These are phyloP conservation scores for Ascomycota sp. DNA, from an alignment of 2,329 filamentous ascomycete genomes.

Conservation along the genomic window DNA sequence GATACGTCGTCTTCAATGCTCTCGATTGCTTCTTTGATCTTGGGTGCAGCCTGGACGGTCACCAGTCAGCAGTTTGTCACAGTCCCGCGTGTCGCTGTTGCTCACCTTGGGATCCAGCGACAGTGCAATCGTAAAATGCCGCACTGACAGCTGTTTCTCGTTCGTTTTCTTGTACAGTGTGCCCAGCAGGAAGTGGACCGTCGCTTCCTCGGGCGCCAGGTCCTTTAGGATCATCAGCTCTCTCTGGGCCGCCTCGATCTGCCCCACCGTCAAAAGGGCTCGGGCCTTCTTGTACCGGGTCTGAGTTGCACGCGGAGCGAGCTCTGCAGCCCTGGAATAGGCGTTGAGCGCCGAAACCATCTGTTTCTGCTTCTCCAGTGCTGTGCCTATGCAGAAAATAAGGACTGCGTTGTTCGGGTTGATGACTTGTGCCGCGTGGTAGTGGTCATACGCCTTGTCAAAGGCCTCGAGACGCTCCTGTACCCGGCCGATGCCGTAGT, in stretches of 20 bases:
- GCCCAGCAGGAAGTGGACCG: conserved; percentile 86
- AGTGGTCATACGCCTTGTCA: conserved; percentile 81
- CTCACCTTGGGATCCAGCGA: conserved; percentile 90
- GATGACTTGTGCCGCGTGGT: conserved; percentile 68
- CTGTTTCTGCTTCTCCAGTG: conserved; percentile 76
- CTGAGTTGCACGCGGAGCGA: conserved; percentile 64
- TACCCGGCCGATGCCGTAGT: conserved; percentile 71
- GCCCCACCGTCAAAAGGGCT: conserved; percentile 56
- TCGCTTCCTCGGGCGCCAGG: conserved; percentile 81
- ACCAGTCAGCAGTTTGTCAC: conserved; percentile 2
- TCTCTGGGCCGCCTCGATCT: conserved; percentile 49
- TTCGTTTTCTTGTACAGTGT: conserved; percentile 57
- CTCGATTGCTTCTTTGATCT: conserved; percentile 95
- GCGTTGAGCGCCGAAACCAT: conserved; percentile 57
- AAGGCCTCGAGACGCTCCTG: conserved; percentile 83
- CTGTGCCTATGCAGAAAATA: conserved; percentile 77
- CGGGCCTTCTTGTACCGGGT: conserved; percentile 87
- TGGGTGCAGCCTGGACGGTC: conserved; percentile 53
- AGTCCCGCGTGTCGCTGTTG: conserved; percentile 1
- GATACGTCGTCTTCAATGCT: conserved; percentile 64
- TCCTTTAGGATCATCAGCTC: conserved; percentile 83
- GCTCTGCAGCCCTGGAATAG: conserved; percentile 62
- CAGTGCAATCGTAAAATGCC: conserved; percentile 83
- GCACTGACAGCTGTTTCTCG: conserved; percentile 62
- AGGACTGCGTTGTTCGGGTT: conserved; percentile 89